These are phyloP conservation scores for Graphium sp. DNA, from an alignment of 2,329 filamentous ascomycete genomes.

Conservation along the genomic window DNA sequence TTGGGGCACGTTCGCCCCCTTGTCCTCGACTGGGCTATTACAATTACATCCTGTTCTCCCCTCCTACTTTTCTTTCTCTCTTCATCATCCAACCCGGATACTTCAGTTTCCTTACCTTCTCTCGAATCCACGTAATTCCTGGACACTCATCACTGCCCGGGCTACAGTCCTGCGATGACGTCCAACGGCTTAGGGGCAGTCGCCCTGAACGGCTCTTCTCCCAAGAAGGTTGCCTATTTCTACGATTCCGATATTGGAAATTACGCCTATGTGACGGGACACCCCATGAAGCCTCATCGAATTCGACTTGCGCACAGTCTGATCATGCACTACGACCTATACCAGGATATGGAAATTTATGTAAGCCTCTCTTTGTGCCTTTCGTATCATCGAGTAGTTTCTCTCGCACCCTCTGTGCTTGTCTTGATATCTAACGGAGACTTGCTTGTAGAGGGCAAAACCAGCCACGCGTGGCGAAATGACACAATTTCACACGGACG, in stretches of 20 bases:
- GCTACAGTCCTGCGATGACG: no score
- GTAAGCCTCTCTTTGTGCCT: conserved; percentile 33
- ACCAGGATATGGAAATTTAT: conserved; percentile 94
- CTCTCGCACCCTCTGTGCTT: conserved; percentile 1
- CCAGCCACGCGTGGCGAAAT: conserved; percentile 81
- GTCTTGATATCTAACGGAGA: conserved; percentile 13
- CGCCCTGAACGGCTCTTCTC: conserved; percentile 26
- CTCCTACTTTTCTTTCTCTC: neutral
- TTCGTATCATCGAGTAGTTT: no score
- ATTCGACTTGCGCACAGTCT: conserved; percentile 89
- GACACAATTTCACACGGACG: conserved; percentile 83
- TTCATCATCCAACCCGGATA: no score
- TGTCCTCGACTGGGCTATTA: no score
- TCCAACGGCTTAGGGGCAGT: conserved; percentile 26
- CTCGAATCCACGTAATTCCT: neutral
- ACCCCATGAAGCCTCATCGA: conserved; percentile 98
- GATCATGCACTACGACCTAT: conserved; percentile 89
- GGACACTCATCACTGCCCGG: neutral
- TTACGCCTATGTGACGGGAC: conserved; percentile 90
- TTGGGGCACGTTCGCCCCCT: no score
- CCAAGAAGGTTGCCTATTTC: conserved; percentile 89
- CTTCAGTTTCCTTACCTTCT: conserved; percentile 2
- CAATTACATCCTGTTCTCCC: neutral
- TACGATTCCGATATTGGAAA: conserved; percentile 98
- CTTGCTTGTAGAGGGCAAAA: conserved; percentile 52